These are phyloP conservation scores for Triticum monococcum DNA, from an alignment of 176 grass and related monocot species.

Conservation along the genomic window DNA sequence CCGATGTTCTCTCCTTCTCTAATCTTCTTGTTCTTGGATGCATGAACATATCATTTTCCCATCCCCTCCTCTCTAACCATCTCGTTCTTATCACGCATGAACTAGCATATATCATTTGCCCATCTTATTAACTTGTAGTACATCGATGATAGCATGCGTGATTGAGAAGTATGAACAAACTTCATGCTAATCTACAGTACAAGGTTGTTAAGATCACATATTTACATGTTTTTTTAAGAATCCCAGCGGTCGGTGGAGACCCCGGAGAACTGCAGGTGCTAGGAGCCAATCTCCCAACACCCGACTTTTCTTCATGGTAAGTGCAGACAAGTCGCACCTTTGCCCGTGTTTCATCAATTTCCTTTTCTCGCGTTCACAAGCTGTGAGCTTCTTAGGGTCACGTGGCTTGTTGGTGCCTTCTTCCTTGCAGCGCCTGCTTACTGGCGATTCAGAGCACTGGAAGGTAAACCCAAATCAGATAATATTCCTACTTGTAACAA, in stretches of 20 bases:
- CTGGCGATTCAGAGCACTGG: slow-evolving; percentile 41
- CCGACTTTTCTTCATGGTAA: slow-evolving; percentile 51
- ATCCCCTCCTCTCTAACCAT: not conserved
- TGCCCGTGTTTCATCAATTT: not conserved
- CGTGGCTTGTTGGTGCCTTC: slow-evolving; percentile 34
- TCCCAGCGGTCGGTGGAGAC: slow-evolving; percentile 21
- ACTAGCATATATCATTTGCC: not conserved
- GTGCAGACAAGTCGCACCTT: not conserved
- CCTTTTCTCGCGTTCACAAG: not conserved
- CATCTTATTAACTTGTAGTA: not conserved
- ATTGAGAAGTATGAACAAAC: not conserved
- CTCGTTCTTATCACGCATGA: not conserved
- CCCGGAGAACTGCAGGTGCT: not conserved
- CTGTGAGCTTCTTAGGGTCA: slow-evolving; percentile 31
- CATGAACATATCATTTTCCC: not conserved
- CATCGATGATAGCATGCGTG: not conserved
- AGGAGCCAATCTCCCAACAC: slow-evolving; percentile 35
- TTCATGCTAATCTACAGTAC: not conserved
- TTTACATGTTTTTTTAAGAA: slow-evolving; percentile 9
- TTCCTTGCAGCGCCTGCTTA: slow-evolving; percentile 52
- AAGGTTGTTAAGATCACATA: not conserved
- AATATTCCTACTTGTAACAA: not conserved
- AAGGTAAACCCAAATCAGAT: slow-evolving; percentile 16
- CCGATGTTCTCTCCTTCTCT: not conserved
- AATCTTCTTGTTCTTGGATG: slow-evolving; percentile 1